Evolutionary conservation across 2,329 filamentous ascomycete genomes (phyloP).

Genomic region (Trichophyton mentagrophytes): DNA sequence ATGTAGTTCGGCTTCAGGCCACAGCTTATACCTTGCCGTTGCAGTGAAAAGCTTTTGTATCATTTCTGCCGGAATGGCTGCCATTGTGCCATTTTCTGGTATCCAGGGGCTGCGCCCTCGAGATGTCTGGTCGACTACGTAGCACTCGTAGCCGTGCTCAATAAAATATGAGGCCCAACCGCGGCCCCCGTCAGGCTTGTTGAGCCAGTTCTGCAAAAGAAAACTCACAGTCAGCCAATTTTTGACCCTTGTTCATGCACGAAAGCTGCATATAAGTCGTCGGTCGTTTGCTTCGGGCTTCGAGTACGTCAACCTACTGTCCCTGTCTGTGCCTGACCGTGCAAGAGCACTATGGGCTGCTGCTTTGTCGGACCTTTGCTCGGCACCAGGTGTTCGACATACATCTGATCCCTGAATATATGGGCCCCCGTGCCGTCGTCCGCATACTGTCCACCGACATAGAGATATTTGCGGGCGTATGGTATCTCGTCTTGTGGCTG

Average conservation of each 20-base stretch:
- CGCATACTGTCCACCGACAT: conserved; percentile 16
- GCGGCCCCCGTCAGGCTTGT: conserved; percentile 32
- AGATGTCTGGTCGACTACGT: conserved; percentile 27
- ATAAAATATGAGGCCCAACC: conserved; percentile 37
- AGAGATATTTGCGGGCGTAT: conserved; percentile 15
- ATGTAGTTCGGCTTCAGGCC: conserved; percentile 28
- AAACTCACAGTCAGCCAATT: background rate
- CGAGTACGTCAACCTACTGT: conserved; percentile 10
- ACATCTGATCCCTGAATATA: conserved; percentile 17
- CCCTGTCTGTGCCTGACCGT: conserved; percentile 16
- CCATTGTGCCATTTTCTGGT: conserved; percentile 10
- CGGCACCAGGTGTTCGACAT: conserved; percentile 18
- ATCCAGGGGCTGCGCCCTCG: conserved; percentile 19
- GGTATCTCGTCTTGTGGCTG: background rate
- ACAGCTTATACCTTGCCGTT: conserved; percentile 11
- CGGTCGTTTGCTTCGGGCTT: no score
- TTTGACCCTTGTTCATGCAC: no score
- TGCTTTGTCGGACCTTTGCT: conserved; percentile 6
- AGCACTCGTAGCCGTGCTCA: conserved; percentile 31
- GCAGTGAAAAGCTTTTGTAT: conserved; percentile 18
- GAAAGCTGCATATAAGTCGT: no score
- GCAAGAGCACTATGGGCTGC: conserved; percentile 17
- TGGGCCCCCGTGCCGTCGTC: conserved; percentile 15
- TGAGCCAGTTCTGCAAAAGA: conserved; percentile 25
- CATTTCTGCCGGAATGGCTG: conserved; percentile 8